phyloP scores from a whole-genome alignment of 1,284 basidiomycete species.

The Thecaphora thlaspeos region DNA sequence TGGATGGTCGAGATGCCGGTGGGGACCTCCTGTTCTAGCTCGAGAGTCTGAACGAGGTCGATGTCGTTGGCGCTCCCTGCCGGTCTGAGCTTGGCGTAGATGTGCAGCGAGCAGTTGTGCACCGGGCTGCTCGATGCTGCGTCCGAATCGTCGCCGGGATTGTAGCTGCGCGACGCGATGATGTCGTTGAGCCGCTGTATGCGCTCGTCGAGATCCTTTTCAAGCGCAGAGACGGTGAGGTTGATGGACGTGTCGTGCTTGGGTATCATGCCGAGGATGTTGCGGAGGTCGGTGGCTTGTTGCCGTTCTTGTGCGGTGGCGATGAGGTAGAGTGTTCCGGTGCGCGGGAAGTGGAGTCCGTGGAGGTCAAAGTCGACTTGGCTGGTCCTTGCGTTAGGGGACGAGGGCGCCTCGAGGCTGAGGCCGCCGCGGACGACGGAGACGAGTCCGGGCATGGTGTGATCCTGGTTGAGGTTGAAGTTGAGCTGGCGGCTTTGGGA shows the following conservation, averaged over 20 bases:
- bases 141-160: neutral
- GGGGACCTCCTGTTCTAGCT: constrained; percentile 39
- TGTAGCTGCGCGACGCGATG: constrained; percentile 28
- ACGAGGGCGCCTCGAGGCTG: constrained; percentile 5
- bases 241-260: constrained; percentile 12
- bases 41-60: constrained; percentile 41
- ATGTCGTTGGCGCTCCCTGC: constrained; percentile 27
- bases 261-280: constrained; percentile 18
- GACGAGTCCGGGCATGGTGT: constrained; percentile 20
- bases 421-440: constrained; percentile 31
- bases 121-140: neutral
- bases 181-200: constrained; percentile 34
- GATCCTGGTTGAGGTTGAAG: constrained; percentile 24
- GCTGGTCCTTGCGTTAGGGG: constrained; percentile 6
- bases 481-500: constrained; percentile 6
- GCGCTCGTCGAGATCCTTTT: constrained; percentile 44
- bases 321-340: constrained; percentile 20
- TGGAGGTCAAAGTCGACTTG: constrained; percentile 45
- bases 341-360: constrained; percentile 28
- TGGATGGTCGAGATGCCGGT: constrained; percentile 42
- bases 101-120: constrained; percentile 51
- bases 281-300: constrained; percentile 18
- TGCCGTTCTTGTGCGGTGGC: constrained; percentile 11
- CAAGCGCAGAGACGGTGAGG: constrained; percentile 40
- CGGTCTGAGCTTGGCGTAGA: constrained; percentile 51